These are phyloP conservation scores for Apiospora pterosperma DNA, from an alignment of 2,329 filamentous ascomycete species.

Conservation along the genomic window DNA sequence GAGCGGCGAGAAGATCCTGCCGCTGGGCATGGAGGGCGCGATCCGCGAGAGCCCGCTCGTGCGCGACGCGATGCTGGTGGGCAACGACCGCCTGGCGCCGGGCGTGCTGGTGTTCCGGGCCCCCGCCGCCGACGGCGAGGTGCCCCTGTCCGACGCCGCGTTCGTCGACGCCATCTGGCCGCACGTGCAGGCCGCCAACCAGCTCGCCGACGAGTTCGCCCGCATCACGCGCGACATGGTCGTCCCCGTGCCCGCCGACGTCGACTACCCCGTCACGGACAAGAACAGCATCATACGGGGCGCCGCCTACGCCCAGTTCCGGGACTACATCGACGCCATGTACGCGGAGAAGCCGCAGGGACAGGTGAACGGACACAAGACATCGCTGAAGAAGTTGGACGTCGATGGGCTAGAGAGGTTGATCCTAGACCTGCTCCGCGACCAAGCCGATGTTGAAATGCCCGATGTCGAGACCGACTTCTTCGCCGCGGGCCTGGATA, in stretches of 20 bases:
- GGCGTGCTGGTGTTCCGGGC: constrained; percentile 30
- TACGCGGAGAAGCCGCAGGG: constrained; percentile 15
- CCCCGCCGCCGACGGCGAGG: constrained; percentile 17
- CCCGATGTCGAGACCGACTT: constrained; percentile 33
- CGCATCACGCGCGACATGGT: constrained; percentile 40
- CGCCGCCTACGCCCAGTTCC: constrained; percentile 34
- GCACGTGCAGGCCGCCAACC: constrained; percentile 33
- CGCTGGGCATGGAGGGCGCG: constrained; percentile 29
- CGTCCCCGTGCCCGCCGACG: constrained; percentile 23
- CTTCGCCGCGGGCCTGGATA: constrained; percentile 42
- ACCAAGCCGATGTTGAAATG: constrained; percentile 29
- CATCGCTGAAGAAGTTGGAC: background rate
- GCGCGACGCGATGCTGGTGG: constrained; percentile 30
- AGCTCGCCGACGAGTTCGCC: constrained; percentile 36
- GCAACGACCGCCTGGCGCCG: constrained; percentile 26
- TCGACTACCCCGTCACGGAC: constrained; percentile 20
- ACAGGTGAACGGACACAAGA: background rate
- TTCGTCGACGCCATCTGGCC: constrained; percentile 35
- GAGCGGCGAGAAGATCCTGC: constrained; percentile 37
- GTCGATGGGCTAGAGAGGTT: constrained; percentile 10
- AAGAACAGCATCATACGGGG: constrained; percentile 44
- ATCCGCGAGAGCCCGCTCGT: constrained; percentile 30
- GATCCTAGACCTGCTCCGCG: constrained; percentile 25
- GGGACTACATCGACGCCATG: constrained; percentile 18
- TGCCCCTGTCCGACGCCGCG: constrained; percentile 20